Conservation (phyloP, 2,329 filamentous ascomycete genomes). For the Drechslera avenae region DNA sequence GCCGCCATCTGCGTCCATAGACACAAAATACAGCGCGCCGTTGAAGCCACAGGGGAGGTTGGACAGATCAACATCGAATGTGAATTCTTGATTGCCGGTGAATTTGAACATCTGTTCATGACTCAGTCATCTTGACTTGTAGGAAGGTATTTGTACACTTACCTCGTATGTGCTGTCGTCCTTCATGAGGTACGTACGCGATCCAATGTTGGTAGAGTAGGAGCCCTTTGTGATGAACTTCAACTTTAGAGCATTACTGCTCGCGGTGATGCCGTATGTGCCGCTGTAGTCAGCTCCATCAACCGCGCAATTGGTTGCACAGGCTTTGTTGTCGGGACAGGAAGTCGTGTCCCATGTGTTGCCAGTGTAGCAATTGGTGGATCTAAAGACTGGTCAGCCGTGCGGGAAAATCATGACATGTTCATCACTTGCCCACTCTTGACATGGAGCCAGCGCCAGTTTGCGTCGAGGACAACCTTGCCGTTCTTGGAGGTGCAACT, state of each 20-base stretch:
- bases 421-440: conserved; percentile 29
- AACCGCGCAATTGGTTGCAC: conserved; percentile 45
- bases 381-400: conserved; percentile 22
- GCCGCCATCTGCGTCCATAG: conserved; percentile 68
- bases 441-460: conserved; percentile 57
- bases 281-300: conserved; percentile 48
- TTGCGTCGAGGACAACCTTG: conserved; percentile 50
- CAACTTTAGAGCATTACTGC: conserved; percentile 58
- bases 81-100: conserved; percentile 53
- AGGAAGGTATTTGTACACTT: neutral
- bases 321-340: conserved; percentile 44
- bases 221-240: conserved; percentile 60
- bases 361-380: conserved; percentile 49
- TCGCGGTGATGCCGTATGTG: conserved; percentile 56
- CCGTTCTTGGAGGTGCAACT: conserved; percentile 44
- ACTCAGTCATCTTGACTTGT: neutral
- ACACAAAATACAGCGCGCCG: conserved; percentile 57
- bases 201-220: conserved; percentile 49
- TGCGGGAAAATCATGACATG: neutral
- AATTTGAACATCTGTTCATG: conserved; percentile 43
- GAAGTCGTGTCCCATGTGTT: conserved; percentile 49
- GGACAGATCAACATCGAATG: conserved; percentile 56
- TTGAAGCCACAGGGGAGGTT: conserved; percentile 72
- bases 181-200: conserved; percentile 46
- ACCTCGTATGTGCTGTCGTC: conserved; percentile 37